These are phyloP conservation scores for Termitomyces sp. DNA, from an alignment of 768 basidiomycete species.

Conservation along the genomic window DNA sequence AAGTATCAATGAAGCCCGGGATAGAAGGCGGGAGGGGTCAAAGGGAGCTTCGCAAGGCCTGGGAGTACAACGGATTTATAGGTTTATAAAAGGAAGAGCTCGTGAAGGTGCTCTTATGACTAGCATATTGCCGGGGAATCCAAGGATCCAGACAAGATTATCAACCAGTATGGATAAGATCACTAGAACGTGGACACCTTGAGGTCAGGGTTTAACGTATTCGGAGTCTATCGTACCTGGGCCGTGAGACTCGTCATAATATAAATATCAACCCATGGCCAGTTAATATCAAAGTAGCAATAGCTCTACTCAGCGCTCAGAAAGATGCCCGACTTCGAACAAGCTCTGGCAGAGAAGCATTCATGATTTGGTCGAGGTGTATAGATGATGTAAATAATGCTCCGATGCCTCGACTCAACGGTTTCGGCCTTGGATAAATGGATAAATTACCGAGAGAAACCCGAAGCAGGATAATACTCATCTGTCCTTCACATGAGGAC, in stretches of 20 bases:
- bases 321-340: background rate
- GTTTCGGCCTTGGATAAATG: background rate
- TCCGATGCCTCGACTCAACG: background rate
- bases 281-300: background rate
- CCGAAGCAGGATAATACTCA: background rate
- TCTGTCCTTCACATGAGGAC: background rate
- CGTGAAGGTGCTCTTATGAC: slow-evolving; percentile 18
- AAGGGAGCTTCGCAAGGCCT: slow-evolving; percentile 20
- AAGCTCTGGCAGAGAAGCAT: background rate
- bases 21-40: slow-evolving; percentile 19
- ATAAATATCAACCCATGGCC: background rate
- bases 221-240: slow-evolving; percentile 15
- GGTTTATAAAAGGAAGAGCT: slow-evolving; percentile 15
- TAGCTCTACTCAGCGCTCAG: background rate
- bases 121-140: slow-evolving; percentile 26
- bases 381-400: background rate
- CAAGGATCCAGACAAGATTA: slow-evolving; percentile 28
- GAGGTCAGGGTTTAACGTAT: slow-evolving; percentile 22
- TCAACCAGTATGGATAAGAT: slow-evolving; percentile 34
- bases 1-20: background rate
- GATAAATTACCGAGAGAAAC: background rate
- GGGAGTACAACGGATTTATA: slow-evolving; percentile 30
- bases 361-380: background rate
- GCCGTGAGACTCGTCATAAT: slow-evolving; percentile 14
- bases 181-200: slow-evolving; percentile 43